phyloP scores from a whole-genome alignment of 1,139 yeast species.

The Taphrina pruni region DNA sequence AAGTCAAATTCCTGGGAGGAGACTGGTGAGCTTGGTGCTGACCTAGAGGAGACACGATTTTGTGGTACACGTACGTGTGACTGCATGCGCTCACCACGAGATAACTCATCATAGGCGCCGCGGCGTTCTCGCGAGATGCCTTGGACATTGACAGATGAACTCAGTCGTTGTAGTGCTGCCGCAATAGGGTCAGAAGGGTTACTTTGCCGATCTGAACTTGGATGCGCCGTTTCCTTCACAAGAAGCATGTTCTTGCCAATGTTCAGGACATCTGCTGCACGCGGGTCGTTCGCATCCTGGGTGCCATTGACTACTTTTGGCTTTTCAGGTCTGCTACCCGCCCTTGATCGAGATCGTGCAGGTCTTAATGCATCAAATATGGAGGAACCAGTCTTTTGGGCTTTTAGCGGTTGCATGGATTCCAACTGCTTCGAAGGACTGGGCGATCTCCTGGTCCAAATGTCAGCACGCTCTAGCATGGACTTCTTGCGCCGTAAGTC shows the following conservation, averaged over 20 bases:
- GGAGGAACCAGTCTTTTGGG: conserved; percentile 34
- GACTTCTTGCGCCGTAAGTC: conserved; percentile 16
- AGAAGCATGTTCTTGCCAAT: conserved; percentile 13
- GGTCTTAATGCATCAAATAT: conserved; percentile 49
- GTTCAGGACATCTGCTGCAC: conserved; percentile 4
- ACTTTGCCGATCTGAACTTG: not conserved
- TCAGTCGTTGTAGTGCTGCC: conserved; percentile 69
- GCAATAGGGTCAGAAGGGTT: conserved; percentile 57
- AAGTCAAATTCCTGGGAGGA: conserved; percentile 18
- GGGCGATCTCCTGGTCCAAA: conserved; percentile 8
- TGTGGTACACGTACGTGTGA: conserved; percentile 22
- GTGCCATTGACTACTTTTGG: not conserved
- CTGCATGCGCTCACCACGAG: conserved; percentile 24
- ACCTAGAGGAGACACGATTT: conserved; percentile 30
- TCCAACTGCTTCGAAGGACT: conserved; percentile 4
- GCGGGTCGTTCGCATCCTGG: not conserved
- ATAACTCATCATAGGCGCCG: not conserved
- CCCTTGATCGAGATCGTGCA: conserved; percentile 49
- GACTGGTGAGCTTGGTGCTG: conserved; percentile 29
- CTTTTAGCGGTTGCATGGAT: conserved; percentile 16
- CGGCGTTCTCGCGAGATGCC: not conserved
- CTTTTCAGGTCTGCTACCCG: conserved; percentile 43
- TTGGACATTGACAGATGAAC: conserved; percentile 47
- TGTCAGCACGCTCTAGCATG: conserved; percentile 24
- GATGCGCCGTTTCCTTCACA: not conserved